These are phyloP conservation scores for Phytopythium ostracodes DNA, from an alignment of 352 stramenopile species.

Conservation along the genomic window DNA sequence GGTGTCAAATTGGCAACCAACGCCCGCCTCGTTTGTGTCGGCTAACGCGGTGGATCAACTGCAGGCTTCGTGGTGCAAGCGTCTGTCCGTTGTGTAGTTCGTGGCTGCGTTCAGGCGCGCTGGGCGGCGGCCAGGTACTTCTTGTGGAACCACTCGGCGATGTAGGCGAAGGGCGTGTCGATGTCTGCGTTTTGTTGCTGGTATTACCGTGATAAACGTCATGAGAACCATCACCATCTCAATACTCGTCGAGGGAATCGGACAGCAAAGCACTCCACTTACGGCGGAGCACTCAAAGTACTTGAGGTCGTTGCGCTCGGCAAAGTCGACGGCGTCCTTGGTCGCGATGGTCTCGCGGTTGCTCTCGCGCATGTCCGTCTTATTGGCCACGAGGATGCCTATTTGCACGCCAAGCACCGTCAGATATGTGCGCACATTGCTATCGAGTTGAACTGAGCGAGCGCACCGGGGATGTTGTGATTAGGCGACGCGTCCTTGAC, in stretches of 20 bases:
- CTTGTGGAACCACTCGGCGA: slow-evolving; percentile 82
- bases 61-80: not conserved
- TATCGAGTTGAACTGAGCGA: not conserved
- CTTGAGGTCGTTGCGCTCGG: slow-evolving; percentile 72
- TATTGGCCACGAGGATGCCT: slow-evolving; percentile 77
- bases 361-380: slow-evolving; percentile 71
- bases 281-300: slow-evolving; percentile 83
- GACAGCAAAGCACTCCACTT: slow-evolving; percentile 6
- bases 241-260: not conserved
- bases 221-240: not conserved
- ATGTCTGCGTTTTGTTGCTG: slow-evolving; percentile 73
- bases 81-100: not conserved
- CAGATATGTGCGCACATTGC: not conserved
- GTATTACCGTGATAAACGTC: not conserved
- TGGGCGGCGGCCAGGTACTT: slow-evolving; percentile 74
- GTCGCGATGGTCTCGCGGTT: slow-evolving; percentile 67
- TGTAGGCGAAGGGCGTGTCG: slow-evolving; percentile 71
- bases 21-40: too few species aligned
- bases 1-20: too few species aligned
- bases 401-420: not conserved
- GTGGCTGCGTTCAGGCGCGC: slow-evolving; percentile 15
- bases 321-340: slow-evolving; percentile 71
- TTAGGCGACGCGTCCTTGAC: slow-evolving; percentile 66
- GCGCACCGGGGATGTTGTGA: slow-evolving; percentile 63
- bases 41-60: not conserved